These are phyloP conservation scores for Paraconiothyrium sp. DNA, from an alignment of 2,329 filamentous ascomycete species.

Conservation along the genomic window DNA sequence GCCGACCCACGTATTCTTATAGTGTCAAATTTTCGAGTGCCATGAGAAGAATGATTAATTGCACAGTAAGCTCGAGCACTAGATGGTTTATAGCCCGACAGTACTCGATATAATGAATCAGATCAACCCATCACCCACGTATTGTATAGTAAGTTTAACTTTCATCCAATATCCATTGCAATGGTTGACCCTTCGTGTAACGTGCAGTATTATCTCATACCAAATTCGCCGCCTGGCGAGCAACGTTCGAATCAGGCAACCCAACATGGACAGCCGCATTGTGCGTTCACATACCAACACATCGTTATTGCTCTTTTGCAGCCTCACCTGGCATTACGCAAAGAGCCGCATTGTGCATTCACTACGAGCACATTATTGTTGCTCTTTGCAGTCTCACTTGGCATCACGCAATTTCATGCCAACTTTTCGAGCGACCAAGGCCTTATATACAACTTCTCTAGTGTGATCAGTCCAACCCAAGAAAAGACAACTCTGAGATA, in stretches of 20 bases:
- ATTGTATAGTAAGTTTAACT: not conserved
- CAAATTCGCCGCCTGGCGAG: not conserved
- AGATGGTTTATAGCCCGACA: too few relatives aligned
- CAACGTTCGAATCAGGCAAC: not conserved
- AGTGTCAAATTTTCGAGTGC: too few relatives aligned
- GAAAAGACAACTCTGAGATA: not conserved
- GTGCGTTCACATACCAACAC: not conserved
- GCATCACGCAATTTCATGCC: not conserved
- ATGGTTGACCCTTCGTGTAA: not conserved
- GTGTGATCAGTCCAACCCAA: not conserved
- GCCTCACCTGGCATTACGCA: not conserved
- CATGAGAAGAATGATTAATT: too few relatives aligned
- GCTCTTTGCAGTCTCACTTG: not conserved
- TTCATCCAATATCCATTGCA: not conserved
- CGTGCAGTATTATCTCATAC: not conserved
- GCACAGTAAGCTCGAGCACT: too few relatives aligned
- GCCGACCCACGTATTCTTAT: too few relatives aligned
- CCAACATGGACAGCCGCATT: not conserved
- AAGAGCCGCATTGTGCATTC: not conserved
- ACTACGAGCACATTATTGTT: not conserved
- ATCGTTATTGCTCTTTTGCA: not conserved
- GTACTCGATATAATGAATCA: not conserved
- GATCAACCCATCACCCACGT: too few relatives aligned
- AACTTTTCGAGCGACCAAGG: not conserved
- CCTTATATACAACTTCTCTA: not conserved